Evolutionary conservation across 306 rosid species (phyloP), one percentile per base, ranked within the genome.

Genomic region (Herpetospermum pedunculosum): DNA sequence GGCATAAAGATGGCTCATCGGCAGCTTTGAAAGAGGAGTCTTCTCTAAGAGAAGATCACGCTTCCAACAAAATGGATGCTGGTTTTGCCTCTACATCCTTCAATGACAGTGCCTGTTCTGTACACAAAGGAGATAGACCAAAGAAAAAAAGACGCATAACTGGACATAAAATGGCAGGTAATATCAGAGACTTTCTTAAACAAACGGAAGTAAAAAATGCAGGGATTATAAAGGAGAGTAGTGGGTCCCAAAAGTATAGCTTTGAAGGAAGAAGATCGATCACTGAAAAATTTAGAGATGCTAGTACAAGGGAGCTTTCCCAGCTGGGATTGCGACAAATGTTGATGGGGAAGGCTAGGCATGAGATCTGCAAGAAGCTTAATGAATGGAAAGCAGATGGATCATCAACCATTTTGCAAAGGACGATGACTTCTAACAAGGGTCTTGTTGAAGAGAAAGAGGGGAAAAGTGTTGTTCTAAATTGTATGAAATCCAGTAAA

Each of bases 331-430:
- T 75, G 65, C 88, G 58, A 72, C 86, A 74, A 55, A 72, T 79
- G 19, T 77, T 93, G 87, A 44, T 57, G 79, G 85, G 43, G 43
- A 91, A 70, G 87, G 92, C 88, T 70, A 84, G 48, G 81, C 89
- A 71, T 38, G 85, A 52, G 73, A 86, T 93, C 76, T 5, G n/a
- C n/a, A 75, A 67, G 76, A 87, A 82, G 84, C 88, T 93, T 73
- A 76, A 73, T 30, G 89, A 82, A 73, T 78, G 79, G 89, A 77
- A 75, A 25, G 62, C 30, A 28, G 73, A 82, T 74, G 76, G 75
- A 70, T 46, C 35, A 8, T 19, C 72, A 29, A 82, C 77, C 76
- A 80, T 72, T 75, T 77, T 71, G 38, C 57, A 67, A 57, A 76
- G 75, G 72, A 62, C 72, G 19, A 71, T 50, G 73, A 78, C 52